These are phyloP conservation scores for Penstemon barbatus DNA, from an alignment of 257 asterid species.

Conservation along the genomic window DNA sequence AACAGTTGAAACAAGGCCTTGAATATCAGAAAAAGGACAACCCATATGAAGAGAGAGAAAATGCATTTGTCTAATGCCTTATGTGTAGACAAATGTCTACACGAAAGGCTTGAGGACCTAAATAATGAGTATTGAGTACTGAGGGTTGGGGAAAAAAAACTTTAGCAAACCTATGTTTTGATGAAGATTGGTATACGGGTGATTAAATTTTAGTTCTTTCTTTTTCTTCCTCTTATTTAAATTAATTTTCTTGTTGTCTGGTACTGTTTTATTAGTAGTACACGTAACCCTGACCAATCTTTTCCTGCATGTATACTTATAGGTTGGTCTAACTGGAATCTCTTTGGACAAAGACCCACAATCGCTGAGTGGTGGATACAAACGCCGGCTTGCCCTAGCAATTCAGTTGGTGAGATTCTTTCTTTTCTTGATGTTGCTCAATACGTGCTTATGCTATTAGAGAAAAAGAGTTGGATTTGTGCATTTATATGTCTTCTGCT, in stretches of 20 bases:
- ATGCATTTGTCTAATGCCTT: too few relatives aligned
- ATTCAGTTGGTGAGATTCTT: conserved; percentile 71
- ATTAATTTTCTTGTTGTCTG: neutral
- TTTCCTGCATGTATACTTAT: conserved; percentile 27
- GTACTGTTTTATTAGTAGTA: conserved; percentile 2
- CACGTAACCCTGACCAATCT: conserved; percentile 11
- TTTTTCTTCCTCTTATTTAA: neutral
- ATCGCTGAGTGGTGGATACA: conserved; percentile 91
- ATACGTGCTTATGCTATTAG: conserved; percentile 20
- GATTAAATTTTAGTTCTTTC: neutral
- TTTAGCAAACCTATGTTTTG: too few relatives aligned
- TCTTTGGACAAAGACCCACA: conserved; percentile 81
- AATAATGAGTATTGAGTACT: too few relatives aligned
- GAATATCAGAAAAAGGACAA: too few relatives aligned
- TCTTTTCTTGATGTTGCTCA: conserved; percentile 22
- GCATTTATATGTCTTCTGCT: conserved; percentile 6
- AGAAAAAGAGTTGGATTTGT: conserved; percentile 24
- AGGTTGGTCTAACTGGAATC: conserved; percentile 79
- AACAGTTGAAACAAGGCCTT: too few relatives aligned
- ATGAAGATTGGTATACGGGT: too few relatives aligned
- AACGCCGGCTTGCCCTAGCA: conserved; percentile 93
- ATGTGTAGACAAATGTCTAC: too few relatives aligned
- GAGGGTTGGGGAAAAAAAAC: too few relatives aligned
- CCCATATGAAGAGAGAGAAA: too few relatives aligned
- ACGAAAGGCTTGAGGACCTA: too few relatives aligned